phyloP scores from a whole-genome alignment of 805 yeast genomes.

The Candida loeiensis region DNA sequence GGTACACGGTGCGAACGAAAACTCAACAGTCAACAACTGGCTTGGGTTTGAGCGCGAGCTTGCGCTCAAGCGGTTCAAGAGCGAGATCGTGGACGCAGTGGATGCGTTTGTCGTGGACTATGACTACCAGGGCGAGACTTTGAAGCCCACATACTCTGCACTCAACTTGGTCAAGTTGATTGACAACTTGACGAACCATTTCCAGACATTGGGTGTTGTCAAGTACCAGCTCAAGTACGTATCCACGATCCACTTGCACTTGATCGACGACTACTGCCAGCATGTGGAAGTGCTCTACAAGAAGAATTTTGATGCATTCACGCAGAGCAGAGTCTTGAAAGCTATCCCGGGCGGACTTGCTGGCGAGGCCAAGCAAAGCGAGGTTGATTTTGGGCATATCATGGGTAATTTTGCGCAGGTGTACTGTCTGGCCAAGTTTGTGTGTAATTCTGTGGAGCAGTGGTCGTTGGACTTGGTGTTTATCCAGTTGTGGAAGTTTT shows the following conservation, averaged over 20 bases:
- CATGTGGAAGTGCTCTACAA: conserved; percentile 31
- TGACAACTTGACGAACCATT: conserved; percentile 53
- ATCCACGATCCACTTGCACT: conserved; percentile 52
- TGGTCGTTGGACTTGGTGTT: conserved; percentile 40
- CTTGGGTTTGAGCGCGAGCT: conserved; percentile 49
- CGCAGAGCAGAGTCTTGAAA: conserved; percentile 29
- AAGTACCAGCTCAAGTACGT: conserved; percentile 55
- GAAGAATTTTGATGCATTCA: conserved; percentile 39
- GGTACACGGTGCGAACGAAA: conserved; percentile 24
- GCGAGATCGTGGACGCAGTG: conserved; percentile 44
- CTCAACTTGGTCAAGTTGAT: conserved; percentile 53
- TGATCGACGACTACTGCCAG: conserved; percentile 51
- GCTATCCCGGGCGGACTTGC: conserved; percentile 36
- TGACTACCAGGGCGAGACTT: conserved; percentile 35
- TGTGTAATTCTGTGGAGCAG: conserved; percentile 26
- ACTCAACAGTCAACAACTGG: conserved; percentile 42
- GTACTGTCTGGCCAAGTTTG: conserved; percentile 33
- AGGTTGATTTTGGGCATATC: conserved; percentile 14
- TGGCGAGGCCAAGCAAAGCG: conserved; percentile 18
- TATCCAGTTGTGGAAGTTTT: conserved; percentile 38
- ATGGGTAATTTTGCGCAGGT: conserved; percentile 29
- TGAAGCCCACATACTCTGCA: conserved; percentile 61
- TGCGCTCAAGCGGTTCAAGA: conserved; percentile 47
- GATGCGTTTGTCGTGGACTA: conserved; percentile 57
- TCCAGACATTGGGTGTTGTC: conserved; percentile 46